phyloP scores from a whole-genome alignment of 1,284 basidiomycete genomes.

The Ceratobasidium sp. region DNA sequence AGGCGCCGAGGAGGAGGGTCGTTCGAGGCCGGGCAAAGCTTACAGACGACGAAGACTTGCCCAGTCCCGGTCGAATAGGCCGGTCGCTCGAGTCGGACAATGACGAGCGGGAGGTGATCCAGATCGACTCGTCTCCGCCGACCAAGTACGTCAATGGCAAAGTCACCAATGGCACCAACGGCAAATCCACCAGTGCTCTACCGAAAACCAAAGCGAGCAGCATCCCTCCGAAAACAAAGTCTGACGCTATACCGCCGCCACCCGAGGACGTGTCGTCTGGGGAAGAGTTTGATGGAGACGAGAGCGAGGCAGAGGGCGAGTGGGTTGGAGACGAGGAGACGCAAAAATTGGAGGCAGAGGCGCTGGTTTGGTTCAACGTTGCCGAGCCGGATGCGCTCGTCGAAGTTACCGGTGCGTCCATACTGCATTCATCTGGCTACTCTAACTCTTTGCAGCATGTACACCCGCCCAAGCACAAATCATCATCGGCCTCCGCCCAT shows the following conservation, averaged over 20 bases:
- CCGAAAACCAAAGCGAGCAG: not conserved
- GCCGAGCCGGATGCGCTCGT: slow-evolving; percentile 76
- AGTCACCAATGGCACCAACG: not conserved
- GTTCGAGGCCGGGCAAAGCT: slow-evolving; percentile 6
- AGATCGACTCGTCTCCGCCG: slow-evolving; percentile 5
- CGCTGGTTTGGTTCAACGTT: slow-evolving; percentile 87
- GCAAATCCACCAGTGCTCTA: not conserved
- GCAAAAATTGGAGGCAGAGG: slow-evolving; percentile 54
- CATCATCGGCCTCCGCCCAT: slow-evolving; percentile 85
- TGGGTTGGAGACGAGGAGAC: slow-evolving; percentile 44
- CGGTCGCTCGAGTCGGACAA: slow-evolving; percentile 21
- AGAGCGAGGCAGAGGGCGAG: slow-evolving; percentile 1
- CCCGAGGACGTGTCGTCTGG: slow-evolving; percentile 14
- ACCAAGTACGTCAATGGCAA: slow-evolving; percentile 20
- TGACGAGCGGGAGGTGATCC: slow-evolving; percentile 26
- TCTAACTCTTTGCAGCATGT: slow-evolving; percentile 66
- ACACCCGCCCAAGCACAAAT: slow-evolving; percentile 79
- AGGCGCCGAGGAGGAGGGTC: not conserved
- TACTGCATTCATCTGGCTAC: not conserved
- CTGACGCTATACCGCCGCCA: not conserved
- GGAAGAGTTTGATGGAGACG: slow-evolving; percentile 27
- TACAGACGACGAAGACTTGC: slow-evolving; percentile 13
- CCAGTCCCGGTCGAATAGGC: not conserved
- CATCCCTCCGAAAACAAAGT: not conserved
- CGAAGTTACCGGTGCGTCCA: slow-evolving; percentile 81